Evolutionary conservation across 1,139 yeast genomes (phyloP).

Genomic region (Pichia norvegensis): DNA sequence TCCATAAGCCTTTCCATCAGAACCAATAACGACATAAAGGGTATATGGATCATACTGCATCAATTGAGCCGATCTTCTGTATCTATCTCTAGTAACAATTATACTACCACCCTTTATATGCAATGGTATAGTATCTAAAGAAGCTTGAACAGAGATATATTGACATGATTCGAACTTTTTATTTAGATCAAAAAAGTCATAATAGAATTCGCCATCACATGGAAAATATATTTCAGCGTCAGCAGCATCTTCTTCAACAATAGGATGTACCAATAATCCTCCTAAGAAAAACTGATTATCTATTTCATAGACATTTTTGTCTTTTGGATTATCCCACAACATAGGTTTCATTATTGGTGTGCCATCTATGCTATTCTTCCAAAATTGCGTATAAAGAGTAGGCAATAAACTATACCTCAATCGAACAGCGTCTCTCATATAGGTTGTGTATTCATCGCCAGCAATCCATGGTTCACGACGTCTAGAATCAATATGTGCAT

Average conservation of each 20-base stretch:
- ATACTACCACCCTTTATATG: constrained; percentile 73
- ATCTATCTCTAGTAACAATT: constrained; percentile 57
- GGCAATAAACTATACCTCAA: constrained; percentile 75
- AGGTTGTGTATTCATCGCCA: constrained; percentile 63
- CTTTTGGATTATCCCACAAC: constrained; percentile 55
- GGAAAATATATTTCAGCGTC: constrained; percentile 53
- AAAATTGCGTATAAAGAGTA: constrained; percentile 72
- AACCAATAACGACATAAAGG: constrained; percentile 52
- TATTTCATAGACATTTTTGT: constrained; percentile 43
- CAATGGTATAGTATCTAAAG: constrained; percentile 62
- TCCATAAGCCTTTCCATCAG: constrained; percentile 39
- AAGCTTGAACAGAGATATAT: constrained; percentile 41
- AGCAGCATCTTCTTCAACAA: constrained; percentile 48
- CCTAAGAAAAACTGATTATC: constrained; percentile 87
- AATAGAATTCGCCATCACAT: constrained; percentile 48
- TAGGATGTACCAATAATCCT: constrained; percentile 77
- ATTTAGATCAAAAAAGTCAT: constrained; percentile 43
- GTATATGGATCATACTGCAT: constrained; percentile 85
- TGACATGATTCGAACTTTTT: constrained; percentile 22
- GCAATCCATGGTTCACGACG: constrained; percentile 91
- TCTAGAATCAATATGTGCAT: constrained; percentile 88
- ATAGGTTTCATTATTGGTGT: constrained; percentile 71
- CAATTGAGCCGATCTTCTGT: constrained; percentile 69
- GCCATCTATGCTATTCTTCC: constrained; percentile 53
- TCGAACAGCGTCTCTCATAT: constrained; percentile 61